phyloP scores from a whole-genome alignment of 2,329 filamentous ascomycete species.

The Orbilia blumenaviensis region DNA sequence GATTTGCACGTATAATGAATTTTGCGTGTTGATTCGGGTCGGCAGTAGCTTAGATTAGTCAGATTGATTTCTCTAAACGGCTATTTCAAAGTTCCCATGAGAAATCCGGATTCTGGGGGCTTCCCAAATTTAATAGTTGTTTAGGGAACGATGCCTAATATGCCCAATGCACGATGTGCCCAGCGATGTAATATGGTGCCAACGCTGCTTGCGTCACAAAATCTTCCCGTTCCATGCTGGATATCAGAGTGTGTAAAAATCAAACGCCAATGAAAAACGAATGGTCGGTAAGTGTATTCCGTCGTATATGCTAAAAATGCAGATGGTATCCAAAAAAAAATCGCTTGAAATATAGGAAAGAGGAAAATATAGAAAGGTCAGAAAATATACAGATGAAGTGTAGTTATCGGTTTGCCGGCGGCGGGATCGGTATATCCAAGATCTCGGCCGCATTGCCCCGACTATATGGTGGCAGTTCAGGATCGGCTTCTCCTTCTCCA shows the following conservation, averaged over 20 bases:
- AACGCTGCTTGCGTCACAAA: background rate
- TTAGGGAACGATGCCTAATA: too few relatives aligned
- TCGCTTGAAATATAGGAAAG: slow-evolving; percentile 5
- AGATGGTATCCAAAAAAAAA: slow-evolving; percentile 34
- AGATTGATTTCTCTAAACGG: background rate
- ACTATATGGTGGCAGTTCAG: slow-evolving; percentile 45
- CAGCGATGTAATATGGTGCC: background rate
- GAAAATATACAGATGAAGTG: slow-evolving; percentile 2
- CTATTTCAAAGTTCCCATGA: too few relatives aligned
- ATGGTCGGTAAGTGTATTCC: slow-evolving; percentile 4
- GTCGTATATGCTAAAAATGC: slow-evolving; percentile 4
- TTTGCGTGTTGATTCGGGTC: background rate
- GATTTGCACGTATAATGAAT: background rate
- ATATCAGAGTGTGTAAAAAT: slow-evolving; percentile 1
- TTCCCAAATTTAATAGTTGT: too few relatives aligned
- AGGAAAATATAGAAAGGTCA: background rate
- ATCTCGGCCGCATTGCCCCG: slow-evolving; percentile 29
- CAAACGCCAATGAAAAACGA: slow-evolving; percentile 26
- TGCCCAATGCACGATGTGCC: too few relatives aligned
- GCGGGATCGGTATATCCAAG: slow-evolving; percentile 33
- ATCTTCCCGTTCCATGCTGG: background rate
- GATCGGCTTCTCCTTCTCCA: slow-evolving; percentile 44
- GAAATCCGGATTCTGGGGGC: too few relatives aligned
- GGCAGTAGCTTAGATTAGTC: background rate
- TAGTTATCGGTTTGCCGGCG: slow-evolving; percentile 9